A percentile compares a stretch with the other conserved stretches of the same genome.
Conservation (phyloP, 2,329 filamentous ascomycete species). For the Helotiales sp. region DNA sequence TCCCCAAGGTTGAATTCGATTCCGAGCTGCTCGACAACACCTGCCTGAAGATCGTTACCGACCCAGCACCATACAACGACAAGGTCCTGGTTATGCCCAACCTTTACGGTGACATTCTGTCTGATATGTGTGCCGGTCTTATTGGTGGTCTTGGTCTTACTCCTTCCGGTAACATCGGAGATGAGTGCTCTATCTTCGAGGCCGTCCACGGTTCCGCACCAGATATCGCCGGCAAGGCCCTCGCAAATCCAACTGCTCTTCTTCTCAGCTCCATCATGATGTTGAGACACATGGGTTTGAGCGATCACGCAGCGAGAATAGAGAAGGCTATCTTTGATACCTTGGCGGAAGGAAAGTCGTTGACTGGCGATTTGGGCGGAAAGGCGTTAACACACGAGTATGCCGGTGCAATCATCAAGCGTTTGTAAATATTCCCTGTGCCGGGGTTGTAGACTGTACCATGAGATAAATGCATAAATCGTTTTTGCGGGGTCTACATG, state of each 20-base stretch:
- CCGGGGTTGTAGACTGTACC: conserved; percentile 42
- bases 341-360: conserved; percentile 90
- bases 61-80: conserved; percentile 96
- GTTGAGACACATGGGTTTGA: conserved; percentile 96
- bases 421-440: conserved; percentile 44
- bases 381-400: conserved; percentile 97
- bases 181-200: conserved; percentile 99
- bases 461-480: conserved; percentile 36
- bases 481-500: conserved; percentile 3
- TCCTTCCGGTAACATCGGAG: conserved; percentile 97
- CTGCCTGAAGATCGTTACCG: conserved; percentile 97
- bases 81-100: conserved; percentile 99
- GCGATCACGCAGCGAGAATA: conserved; percentile 82
- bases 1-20: conserved; percentile 94
- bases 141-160: conserved; percentile 97
- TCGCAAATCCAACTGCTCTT: conserved; percentile 96
- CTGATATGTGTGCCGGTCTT: conserved; percentile 98
- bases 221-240: conserved; percentile 93
- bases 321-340: conserved; percentile 96
- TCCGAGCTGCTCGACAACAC: conserved; percentile 99
- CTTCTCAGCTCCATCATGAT: conserved; percentile 98
- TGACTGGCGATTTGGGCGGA: conserved; percentile 95
- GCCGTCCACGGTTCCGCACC: conserved; percentile 97
- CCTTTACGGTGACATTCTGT: conserved; percentile 98
- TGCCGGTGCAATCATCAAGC: conserved; percentile 82